Conservation (phyloP, 108 stramenopile genomes). For the Cylindrotheca closterium region DNA sequence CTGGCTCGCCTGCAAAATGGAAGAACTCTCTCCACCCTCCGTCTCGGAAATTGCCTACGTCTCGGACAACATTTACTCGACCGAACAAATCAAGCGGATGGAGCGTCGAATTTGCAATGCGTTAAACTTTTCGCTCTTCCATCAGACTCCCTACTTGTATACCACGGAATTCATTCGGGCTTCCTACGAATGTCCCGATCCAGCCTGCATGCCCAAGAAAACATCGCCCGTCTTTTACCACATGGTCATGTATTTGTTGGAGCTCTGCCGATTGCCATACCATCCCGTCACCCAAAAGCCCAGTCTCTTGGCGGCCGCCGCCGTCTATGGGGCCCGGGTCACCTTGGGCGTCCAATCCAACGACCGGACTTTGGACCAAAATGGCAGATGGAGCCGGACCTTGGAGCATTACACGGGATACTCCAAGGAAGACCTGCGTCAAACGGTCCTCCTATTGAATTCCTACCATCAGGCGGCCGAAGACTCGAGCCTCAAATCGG, state of each 20-base stretch:
- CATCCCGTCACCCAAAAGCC: conserved; percentile 46
- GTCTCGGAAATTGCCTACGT: conserved; percentile 72
- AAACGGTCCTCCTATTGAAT: conserved; percentile 50
- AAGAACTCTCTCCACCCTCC: conserved; percentile 51
- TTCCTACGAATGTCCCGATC: conserved; percentile 40
- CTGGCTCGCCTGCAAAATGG: conserved; percentile 79
- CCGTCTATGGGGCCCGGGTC: conserved; percentile 78
- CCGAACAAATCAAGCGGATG: conserved; percentile 58
- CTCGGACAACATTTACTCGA: conserved; percentile 62
- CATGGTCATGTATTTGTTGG: conserved; percentile 74
- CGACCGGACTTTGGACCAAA: conserved; percentile 7
- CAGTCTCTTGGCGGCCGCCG: conserved; percentile 70
- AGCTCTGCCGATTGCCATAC: conserved; percentile 68
- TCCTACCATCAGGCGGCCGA: conserved; percentile 49
- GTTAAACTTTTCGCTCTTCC: conserved; percentile 50
- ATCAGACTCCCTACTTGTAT: conserved; percentile 57
- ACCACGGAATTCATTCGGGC: conserved; percentile 65
- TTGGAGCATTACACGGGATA: conserved; percentile 71
- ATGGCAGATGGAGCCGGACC: conserved; percentile 55
- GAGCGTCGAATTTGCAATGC: conserved; percentile 62
- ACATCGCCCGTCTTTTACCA: conserved; percentile 28
- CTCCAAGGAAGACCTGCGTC: conserved; percentile 42
- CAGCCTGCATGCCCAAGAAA: conserved; percentile 2
- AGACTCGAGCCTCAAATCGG: conserved; percentile 36
- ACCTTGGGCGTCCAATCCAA: conserved; percentile 50